Conservation (phyloP, 371 early-diverging fungal species). For the Chytridiales sp. region DNA sequence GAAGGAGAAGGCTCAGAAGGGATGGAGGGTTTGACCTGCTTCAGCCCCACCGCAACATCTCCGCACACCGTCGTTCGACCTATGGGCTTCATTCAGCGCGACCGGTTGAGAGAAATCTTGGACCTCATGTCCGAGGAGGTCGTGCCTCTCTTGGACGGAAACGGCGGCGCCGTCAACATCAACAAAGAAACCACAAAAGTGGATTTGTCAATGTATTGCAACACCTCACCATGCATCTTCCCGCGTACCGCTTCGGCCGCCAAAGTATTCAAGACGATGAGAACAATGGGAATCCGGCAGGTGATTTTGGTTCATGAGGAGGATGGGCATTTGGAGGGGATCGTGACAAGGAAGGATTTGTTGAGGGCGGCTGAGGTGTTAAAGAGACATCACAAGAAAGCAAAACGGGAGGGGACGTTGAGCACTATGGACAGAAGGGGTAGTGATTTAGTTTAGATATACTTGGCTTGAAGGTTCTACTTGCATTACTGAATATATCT, state of each 20-base stretch:
- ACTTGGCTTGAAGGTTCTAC: too few species aligned
- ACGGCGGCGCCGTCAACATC: slow-evolving; percentile 12
- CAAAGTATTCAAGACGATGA: slow-evolving; percentile 31
- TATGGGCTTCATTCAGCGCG: slow-evolving; percentile 17
- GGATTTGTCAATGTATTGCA: slow-evolving; percentile 6
- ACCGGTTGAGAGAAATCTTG: slow-evolving; percentile 14
- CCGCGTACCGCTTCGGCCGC: slow-evolving; percentile 28
- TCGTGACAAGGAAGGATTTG: slow-evolving; percentile 34
- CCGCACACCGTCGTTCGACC: background rate
- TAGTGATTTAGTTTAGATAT: too few species aligned
- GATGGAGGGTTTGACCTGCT: background rate
- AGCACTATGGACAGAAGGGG: too few species aligned
- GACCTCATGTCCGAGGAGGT: background rate
- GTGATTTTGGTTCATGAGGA: slow-evolving; percentile 30
- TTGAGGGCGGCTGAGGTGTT: slow-evolving; percentile 19
- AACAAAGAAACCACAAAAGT: too few species aligned
- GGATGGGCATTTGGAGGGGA: slow-evolving; percentile 29
- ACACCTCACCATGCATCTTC: slow-evolving; percentile 19
- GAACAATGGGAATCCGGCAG: slow-evolving; percentile 31
- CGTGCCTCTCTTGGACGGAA: background rate
- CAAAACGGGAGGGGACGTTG: too few species aligned
- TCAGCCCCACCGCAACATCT: background rate
- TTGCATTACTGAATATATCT: too few species aligned
- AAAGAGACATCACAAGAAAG: too few species aligned
- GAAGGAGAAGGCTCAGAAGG: background rate